phyloP scores from a whole-genome alignment of 331 rosid genomes.

The Quercus lobata region DNA sequence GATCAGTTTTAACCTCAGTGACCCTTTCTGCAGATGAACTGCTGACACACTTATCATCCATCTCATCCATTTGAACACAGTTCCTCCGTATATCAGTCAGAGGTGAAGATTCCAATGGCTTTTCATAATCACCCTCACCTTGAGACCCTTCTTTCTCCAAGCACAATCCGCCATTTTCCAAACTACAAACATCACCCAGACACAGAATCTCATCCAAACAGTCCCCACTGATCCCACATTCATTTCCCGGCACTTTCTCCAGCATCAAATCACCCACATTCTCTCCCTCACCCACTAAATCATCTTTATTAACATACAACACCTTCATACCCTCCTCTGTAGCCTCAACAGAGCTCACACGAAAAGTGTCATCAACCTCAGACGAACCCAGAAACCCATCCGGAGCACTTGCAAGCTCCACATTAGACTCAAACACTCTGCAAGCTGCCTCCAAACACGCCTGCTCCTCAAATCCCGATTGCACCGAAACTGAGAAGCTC shows the following conservation, averaged over 20 bases:
- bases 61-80: conserved; percentile 34
- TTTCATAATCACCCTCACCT: conserved; percentile 29
- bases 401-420: conserved; percentile 12
- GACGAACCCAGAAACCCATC: conserved; percentile 24
- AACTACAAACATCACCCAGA: conserved; percentile 19
- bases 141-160: conserved; percentile 22
- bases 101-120: conserved; percentile 17
- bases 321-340: conserved; percentile 18
- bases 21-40: conserved; percentile 22
- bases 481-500: conserved; percentile 36
- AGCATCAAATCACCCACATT: conserved; percentile 18
- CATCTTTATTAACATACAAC: conserved; percentile 20
- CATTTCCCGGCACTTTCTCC: conserved; percentile 27
- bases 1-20: conserved; percentile 19
- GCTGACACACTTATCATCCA: conserved; percentile 21
- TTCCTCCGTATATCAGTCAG: conserved; percentile 17
- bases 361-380: conserved; percentile 15
- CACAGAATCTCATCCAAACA: conserved; percentile 29
- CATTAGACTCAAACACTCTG: conserved; percentile 26
- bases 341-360: conserved; percentile 26
- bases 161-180: conserved; percentile 12
- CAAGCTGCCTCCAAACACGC: conserved; percentile 29
- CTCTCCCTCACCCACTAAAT: conserved; percentile 22
- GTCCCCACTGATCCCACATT: conserved; percentile 18
- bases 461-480: conserved; percentile 44